Base-by-base conservation (phyloP, 345 rosid genomes). In the Schrenkiella parvula region DNA sequence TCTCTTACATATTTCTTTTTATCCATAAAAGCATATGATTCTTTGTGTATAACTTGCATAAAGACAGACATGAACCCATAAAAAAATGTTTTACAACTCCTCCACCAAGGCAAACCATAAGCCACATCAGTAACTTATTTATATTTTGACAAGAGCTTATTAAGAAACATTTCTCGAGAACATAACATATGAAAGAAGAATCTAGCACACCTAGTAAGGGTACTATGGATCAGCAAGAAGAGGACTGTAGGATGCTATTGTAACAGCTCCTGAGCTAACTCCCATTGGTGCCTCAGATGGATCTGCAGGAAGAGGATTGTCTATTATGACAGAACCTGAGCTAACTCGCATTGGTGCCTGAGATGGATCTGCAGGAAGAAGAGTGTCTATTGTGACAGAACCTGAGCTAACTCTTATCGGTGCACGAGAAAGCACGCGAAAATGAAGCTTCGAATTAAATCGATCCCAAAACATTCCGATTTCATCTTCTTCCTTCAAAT, bases 391-490 rank as follows among this genome's bases (percentile, higher is more conserved):
- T 59, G 47, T n/a, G n/a, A 8, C 32, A 5, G 13, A 54, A 15
- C 12, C 22, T 54, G 18, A 21, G 64, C 18, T 22, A 21, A n/a
- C 8, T 13, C 9, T 4, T 8, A 4, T 29, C 5, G 52, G 51
- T 9, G 37, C 37, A 5, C 74, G 74, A 71, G 60, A 51, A 31
- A 61, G 75, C 62, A 71, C 62, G 17, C 46, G 18, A 53, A 62
- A 71, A 48, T 51, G 69, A 0, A 62, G 62, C 44, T 3, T 39
- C 9, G 42, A 42, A 52, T 29, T 54, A 22, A 51, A 71, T 29
- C 25, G 61, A 52, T 62, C 75, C 75, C 75, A 71, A 71, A 62
- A 71, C 22, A 51, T 29, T 62, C 61, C 69, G 29, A 61, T 41
- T 15, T 71, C 18, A 29, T 61, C 75, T 4, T 26, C 52, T 18